These are phyloP conservation scores for Septoria linicola DNA, from an alignment of 2,329 filamentous ascomycete species.

Conservation along the genomic window DNA sequence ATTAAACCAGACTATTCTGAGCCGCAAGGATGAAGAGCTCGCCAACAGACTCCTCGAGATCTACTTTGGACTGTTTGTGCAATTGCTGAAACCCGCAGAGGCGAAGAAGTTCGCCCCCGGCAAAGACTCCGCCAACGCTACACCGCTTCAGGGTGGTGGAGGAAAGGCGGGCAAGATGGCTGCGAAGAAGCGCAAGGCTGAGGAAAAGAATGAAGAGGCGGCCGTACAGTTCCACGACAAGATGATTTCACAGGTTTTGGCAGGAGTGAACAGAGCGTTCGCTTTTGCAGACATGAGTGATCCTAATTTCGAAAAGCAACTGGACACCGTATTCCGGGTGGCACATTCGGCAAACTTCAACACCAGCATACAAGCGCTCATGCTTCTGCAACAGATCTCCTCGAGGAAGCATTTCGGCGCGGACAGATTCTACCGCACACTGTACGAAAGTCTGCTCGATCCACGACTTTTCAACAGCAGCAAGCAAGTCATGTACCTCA, in stretches of 20 bases:
- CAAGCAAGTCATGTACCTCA: constrained; percentile 93
- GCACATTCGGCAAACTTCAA: constrained; percentile 99
- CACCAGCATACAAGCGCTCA: constrained; percentile 91
- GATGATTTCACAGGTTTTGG: constrained; percentile 84
- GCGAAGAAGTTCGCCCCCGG: constrained; percentile 30
- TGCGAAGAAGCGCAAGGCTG: constrained; percentile 45
- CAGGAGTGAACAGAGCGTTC: constrained; percentile 92
- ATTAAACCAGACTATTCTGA: constrained; percentile 92
- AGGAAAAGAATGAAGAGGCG: constrained; percentile 40
- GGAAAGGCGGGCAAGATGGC: constrained; percentile 55
- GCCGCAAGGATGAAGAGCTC: constrained; percentile 74
- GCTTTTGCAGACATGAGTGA: constrained; percentile 85
- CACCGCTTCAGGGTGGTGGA: constrained; percentile 52
- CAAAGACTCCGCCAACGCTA: constrained; percentile 31
- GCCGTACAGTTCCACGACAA: constrained; percentile 76
- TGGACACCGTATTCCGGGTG: constrained; percentile 92
- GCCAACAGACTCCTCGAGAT: constrained; percentile 81
- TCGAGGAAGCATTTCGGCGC: constrained; percentile 74
- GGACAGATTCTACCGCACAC: constrained; percentile 89
- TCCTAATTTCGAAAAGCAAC: constrained; percentile 76
- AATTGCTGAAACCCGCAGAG: constrained; percentile 66
- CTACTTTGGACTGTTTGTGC: constrained; percentile 87
- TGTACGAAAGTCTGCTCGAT: constrained; percentile 93
- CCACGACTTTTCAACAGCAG: constrained; percentile 84
- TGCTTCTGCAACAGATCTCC: constrained; percentile 91